Conservation (phyloP, 371 early-diverging fungal species). For the Batkoa obscura region DNA sequence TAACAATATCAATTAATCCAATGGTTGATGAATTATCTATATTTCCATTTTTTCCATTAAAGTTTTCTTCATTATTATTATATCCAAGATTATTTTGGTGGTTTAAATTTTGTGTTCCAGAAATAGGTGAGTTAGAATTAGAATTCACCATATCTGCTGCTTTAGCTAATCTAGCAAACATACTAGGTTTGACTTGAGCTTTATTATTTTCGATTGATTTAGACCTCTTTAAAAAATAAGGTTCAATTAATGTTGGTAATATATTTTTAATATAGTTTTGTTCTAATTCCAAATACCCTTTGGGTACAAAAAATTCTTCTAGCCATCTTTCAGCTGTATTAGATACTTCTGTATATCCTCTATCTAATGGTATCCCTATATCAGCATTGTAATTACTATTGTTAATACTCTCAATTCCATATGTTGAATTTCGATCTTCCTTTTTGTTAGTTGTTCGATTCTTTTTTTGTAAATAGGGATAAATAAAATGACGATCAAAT, state of each 20-base stretch:
- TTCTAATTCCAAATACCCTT: conserved; percentile 67
- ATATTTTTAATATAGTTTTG: conserved; percentile 32
- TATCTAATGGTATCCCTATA: conserved; percentile 20
- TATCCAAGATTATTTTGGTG: conserved; percentile 13
- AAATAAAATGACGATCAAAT: conserved; percentile 11
- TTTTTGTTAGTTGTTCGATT: background rate
- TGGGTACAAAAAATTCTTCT: conserved; percentile 83
- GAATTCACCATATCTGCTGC: background rate
- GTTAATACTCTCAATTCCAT: background rate
- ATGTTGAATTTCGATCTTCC: background rate
- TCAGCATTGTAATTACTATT: background rate
- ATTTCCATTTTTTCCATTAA: background rate
- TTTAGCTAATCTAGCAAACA: conserved; percentile 1
- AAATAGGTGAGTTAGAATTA: background rate
- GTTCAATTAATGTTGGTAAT: conserved; percentile 28
- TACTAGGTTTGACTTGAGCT: background rate
- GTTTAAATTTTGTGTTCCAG: conserved; percentile 29
- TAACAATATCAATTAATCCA: conserved; percentile 32
- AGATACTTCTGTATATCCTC: conserved; percentile 24
- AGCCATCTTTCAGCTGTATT: conserved; percentile 64
- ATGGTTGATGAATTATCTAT: conserved; percentile 15
- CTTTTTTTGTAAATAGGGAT: conserved; percentile 10
- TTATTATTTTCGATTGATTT: background rate
- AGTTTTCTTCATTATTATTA: background rate
- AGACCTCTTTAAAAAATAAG: background rate